Evolutionary conservation across 1,284 basidiomycete species (phyloP).

Genomic region (Coriolopsis trogii): DNA sequence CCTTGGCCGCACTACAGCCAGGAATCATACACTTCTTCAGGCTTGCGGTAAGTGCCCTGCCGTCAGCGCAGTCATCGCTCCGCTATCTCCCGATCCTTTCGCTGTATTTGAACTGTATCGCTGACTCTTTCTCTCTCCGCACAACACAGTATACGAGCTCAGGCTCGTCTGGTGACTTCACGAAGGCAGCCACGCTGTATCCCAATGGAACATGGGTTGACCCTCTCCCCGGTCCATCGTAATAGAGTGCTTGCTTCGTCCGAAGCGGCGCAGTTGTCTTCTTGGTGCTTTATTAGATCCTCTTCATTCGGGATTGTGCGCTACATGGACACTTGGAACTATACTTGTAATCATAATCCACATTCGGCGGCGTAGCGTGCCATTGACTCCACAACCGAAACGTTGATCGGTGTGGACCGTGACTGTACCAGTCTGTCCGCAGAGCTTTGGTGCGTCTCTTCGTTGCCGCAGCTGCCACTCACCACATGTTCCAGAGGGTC

Average conservation of each 20-base stretch:
- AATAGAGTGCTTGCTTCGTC: constrained; percentile 21
- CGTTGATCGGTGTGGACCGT: background rate
- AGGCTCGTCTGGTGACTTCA: constrained; percentile 75
- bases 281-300: background rate
- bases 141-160: constrained; percentile 52
- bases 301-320: constrained; percentile 7
- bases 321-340: constrained; percentile 12
- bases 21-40: constrained; percentile 82
- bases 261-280: no score
- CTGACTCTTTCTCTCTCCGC: constrained; percentile 11
- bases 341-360: constrained; percentile 17
- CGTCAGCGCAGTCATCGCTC: background rate
- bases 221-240: constrained; percentile 69
- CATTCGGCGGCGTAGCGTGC: constrained; percentile 11
- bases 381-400: background rate
- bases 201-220: constrained; percentile 84
- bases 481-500: no score
- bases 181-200: constrained; percentile 76
- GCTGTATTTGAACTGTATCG: background rate
- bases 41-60: constrained; percentile 65
- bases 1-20: constrained; percentile 61
- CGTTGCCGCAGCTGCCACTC: background rate
- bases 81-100: background rate
- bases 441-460: background rate
- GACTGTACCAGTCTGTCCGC: no score